Evolutionary conservation across 768 basidiomycete genomes (phyloP), one percentile per base, ranked within the genome.

Genomic region (Boletus rubroflammeus): DNA sequence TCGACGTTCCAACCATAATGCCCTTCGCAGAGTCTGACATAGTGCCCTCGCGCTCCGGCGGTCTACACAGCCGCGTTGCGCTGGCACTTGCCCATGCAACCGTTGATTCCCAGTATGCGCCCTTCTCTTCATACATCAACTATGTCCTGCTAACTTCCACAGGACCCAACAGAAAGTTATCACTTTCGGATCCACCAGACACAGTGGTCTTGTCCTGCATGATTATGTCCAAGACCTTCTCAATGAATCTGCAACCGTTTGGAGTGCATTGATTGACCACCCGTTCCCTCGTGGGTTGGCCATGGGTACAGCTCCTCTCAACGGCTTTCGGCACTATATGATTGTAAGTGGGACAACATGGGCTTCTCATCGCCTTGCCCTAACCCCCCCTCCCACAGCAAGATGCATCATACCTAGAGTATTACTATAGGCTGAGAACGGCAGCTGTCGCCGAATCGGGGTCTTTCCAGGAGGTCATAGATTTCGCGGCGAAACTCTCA

Each of bases 321-420:
- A 44, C 15, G 51, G 54, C 19, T 55, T 53, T 38, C 40, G 53
- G 7, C 53, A 54, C 42, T 53, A 53, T 9, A 55, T 44, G 42
- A 26, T 54, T 21, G 54, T 55, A 25, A 38, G 54, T 53, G 14
- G 6, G 2, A 7, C 17, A 6, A 5, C 14, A 13, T 11, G 6
- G 1, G 6, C 8, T 17, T 31, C 28, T 13, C 14, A 4, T 45
- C 9, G 6, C 1, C 8, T 25, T 3, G 8, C 31, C 17, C 17
- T 1, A 8, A 45, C 19, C 6, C n/a, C 6, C 21, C 23, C 23
- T 25, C 23, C 23, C 14, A 31, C 29, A 55, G 54, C 54, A 55
- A 54, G 51, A 55, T 28, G 50, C 36, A n/a, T 13, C 29, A 5
- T 53, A 55, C 43, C 52, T 55, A 11, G 54, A 55, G 29, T 28